These are phyloP conservation scores for Lavandula angustifolia DNA, from an alignment of 257 asterid genomes.

Conservation along the genomic window DNA sequence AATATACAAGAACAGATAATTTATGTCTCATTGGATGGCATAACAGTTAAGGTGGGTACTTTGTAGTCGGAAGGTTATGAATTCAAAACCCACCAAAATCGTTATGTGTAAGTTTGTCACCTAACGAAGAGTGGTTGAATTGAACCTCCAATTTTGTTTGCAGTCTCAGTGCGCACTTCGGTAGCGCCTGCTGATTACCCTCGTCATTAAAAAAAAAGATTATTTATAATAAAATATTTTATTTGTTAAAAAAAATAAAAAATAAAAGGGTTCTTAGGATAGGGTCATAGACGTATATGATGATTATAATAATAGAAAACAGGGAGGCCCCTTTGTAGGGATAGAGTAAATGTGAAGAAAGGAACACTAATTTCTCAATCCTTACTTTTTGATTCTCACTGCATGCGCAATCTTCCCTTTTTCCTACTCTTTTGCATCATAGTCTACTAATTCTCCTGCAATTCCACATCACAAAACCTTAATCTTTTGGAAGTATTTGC, in stretches of 20 bases:
- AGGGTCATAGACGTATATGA: neutral
- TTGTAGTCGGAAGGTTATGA: no score
- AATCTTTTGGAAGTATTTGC: constrained; percentile 13
- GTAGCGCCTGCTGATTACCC: no score
- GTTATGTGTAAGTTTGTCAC: no score
- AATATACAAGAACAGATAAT: neutral
- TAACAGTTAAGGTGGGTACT: no score
- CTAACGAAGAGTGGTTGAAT: no score
- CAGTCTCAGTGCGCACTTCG: no score
- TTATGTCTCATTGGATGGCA: no score
- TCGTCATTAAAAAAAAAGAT: no score
- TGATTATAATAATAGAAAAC: constrained; percentile 20
- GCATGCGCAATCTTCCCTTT: constrained; percentile 51
- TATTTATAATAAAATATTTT: neutral
- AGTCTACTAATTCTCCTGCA: constrained; percentile 20
- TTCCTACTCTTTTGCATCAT: constrained; percentile 25
- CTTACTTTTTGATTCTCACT: constrained; percentile 37
- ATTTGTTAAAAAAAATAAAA: neutral
- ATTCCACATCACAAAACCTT: constrained; percentile 8
- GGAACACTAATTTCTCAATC: constrained; percentile 36
- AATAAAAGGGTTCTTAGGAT: neutral
- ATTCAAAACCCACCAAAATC: no score
- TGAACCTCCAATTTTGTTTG: no score
- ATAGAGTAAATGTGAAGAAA: constrained; percentile 48
- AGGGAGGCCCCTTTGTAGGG: constrained; percentile 24